Percentiles rank a stretch among this genome's conserved stretches.
Conservation (phyloP, 164 flowering plant genomes). For the Taxillus chinensis region DNA sequence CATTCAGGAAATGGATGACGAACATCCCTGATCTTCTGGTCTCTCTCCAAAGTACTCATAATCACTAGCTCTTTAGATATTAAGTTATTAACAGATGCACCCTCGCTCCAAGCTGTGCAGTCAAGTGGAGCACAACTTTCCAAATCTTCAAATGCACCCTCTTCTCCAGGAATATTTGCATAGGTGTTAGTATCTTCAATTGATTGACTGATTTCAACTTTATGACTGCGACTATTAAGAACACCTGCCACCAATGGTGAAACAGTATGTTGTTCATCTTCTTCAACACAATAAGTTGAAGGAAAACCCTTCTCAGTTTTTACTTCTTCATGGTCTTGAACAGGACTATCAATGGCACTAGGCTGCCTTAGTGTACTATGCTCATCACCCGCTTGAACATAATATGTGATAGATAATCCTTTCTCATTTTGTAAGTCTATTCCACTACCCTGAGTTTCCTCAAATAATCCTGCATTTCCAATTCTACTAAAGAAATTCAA, state of each 20-base stretch:
- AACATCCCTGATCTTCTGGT: conserved; percentile 5
- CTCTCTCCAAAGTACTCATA: conserved; percentile 3
- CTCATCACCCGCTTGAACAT: background rate
- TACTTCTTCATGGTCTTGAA: too few relatives aligned
- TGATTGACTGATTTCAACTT: conserved; percentile 1
- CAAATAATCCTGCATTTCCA: background rate
- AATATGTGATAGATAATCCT: background rate
- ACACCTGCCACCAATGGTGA: conserved; percentile 5
- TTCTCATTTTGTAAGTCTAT: too few relatives aligned
- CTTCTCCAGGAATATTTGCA: background rate
- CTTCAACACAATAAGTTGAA: background rate
- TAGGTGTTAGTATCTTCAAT: background rate
- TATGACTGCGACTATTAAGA: conserved; percentile 2
- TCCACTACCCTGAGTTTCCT: background rate
- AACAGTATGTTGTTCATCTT: background rate
- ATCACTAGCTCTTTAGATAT: conserved; percentile 1
- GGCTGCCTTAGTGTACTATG: too few relatives aligned
- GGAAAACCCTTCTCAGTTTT: background rate
- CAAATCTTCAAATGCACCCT: conserved; percentile 1
- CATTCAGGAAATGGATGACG: conserved; percentile 4
- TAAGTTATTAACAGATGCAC: background rate
- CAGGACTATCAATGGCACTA: too few relatives aligned
- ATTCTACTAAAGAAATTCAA: background rate
- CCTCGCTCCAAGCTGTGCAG: background rate
- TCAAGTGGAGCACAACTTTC: background rate